Evolutionary conservation across 2,329 filamentous ascomycete genomes (phyloP), one percentile per base, ranked within the genome.

Genomic region (Colletotrichum cordylinicola): DNA sequence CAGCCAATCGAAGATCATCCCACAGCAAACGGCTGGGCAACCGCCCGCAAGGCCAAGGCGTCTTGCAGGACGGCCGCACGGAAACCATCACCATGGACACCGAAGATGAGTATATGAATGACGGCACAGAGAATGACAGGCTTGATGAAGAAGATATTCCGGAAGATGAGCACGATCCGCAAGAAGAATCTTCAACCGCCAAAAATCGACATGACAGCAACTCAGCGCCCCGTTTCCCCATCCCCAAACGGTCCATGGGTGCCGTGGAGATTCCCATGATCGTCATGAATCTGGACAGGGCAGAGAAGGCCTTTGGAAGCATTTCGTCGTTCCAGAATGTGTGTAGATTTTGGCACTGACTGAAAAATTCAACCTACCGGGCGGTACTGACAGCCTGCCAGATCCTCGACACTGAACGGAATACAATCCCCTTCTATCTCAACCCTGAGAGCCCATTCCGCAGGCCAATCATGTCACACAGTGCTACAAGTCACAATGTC

Each of bases 391-490:
- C 70, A 27, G 31, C 55, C 43, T 39, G 58, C 21, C 75, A 90
- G 88, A 83, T 88, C 12, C 80, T 90, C 67, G 87, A 90, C 69
- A 84, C 88, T 12, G 84, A 85, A 4, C 87, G 89, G 58, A 87
- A 87, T 71, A 89, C 89, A 1, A 85, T 92, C 13, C 93, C 93
- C 3, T 86, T 98, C n/a, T 94, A 94, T 79, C 88, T 98, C 70
- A 92, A 95, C 27, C 94, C 94, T 29, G 91, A 95, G 78, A 95
- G 98, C 83, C 93, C 94, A 4, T 92, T 95, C 80, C 93, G 94
- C 80, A 93, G 94, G 79, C 94, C 95, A 10, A 88, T 98, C 76
- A 88, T 94, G 79, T 98, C 96, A 9, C 93, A 93, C 56, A 94
- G 93, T 81, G 91, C 93, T 37, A 86, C 91, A 24, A 94, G 95